These are phyloP conservation scores for Trichoderma breve DNA, from an alignment of 2,329 filamentous ascomycete species.

Conservation along the genomic window DNA sequence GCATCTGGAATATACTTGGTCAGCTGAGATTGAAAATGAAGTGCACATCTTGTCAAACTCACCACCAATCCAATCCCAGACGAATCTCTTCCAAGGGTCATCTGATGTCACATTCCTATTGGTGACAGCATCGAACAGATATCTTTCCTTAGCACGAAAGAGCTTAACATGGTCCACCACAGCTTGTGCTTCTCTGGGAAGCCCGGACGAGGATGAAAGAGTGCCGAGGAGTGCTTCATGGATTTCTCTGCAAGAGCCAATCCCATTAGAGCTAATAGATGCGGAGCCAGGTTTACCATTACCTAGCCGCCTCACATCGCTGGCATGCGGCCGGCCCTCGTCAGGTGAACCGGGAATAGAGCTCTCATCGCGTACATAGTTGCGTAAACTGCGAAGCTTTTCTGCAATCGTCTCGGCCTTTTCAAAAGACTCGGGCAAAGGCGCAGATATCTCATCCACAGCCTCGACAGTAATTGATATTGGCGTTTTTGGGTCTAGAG, in stretches of 20 bases:
- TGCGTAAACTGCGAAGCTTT: slow-evolving; percentile 49
- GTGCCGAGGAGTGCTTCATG: slow-evolving; percentile 55
- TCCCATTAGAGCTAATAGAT: slow-evolving; percentile 39
- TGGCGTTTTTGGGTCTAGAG: slow-evolving; percentile 37
- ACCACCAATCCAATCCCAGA: slow-evolving; percentile 77
- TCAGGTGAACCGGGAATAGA: slow-evolving; percentile 25
- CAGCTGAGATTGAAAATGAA: not conserved
- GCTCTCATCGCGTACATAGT: slow-evolving; percentile 35
- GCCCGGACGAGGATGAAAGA: slow-evolving; percentile 44
- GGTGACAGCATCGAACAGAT: slow-evolving; percentile 60
- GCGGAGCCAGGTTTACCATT: slow-evolving; percentile 36
- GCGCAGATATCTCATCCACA: slow-evolving; percentile 34
- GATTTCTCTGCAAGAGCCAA: slow-evolving; percentile 52
- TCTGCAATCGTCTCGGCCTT: slow-evolving; percentile 45
- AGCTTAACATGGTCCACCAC: slow-evolving; percentile 59
- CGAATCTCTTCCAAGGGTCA: slow-evolving; percentile 70
- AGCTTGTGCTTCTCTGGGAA: slow-evolving; percentile 51
- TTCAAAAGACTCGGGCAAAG: slow-evolving; percentile 43
- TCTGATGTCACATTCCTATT: slow-evolving; percentile 69
- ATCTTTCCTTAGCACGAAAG: slow-evolving; percentile 58
- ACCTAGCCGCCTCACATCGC: slow-evolving; percentile 28
- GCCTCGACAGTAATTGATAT: slow-evolving; percentile 38
- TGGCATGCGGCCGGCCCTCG: slow-evolving; percentile 27
- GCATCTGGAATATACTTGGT: slow-evolving; percentile 45
- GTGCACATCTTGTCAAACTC: slow-evolving; percentile 28